These are phyloP conservation scores for Aleurites moluccanus DNA, from an alignment of 441 rosid species.

Conservation along the genomic window DNA sequence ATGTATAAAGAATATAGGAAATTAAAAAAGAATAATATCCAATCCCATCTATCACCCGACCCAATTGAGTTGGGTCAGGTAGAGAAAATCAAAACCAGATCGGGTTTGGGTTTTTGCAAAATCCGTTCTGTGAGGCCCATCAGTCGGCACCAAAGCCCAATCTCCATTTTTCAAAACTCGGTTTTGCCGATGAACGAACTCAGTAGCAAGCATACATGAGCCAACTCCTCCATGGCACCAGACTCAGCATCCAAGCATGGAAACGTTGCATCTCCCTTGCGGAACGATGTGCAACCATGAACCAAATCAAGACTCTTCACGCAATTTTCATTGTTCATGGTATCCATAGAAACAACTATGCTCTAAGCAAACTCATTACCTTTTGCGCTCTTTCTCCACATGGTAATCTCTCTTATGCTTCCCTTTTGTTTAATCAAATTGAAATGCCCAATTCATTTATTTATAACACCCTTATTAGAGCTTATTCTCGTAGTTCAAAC, in stretches of 20 bases:
- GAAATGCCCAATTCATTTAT: slow-evolving; percentile 35
- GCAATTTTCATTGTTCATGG: slow-evolving; percentile 43
- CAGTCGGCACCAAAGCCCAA: too few relatives aligned
- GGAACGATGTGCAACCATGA: slow-evolving; percentile 33
- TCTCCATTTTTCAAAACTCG: too few relatives aligned
- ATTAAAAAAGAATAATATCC: too few relatives aligned
- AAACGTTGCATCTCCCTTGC: slow-evolving; percentile 37
- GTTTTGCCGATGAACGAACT: too few relatives aligned
- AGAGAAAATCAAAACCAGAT: too few relatives aligned
- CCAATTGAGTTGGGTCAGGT: too few relatives aligned
- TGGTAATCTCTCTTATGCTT: slow-evolving; percentile 42
- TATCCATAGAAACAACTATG: slow-evolving; percentile 37
- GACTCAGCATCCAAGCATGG: slow-evolving; percentile 32
- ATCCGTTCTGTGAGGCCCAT: too few relatives aligned
- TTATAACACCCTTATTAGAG: slow-evolving; percentile 51
- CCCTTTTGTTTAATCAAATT: slow-evolving; percentile 38
- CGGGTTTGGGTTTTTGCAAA: too few relatives aligned
- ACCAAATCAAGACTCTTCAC: slow-evolving; percentile 44
- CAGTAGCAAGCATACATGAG: slow-evolving; percentile 6
- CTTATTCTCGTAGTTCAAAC: slow-evolving; percentile 37
- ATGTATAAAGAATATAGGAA: too few relatives aligned
- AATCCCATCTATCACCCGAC: too few relatives aligned
- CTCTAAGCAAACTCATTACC: slow-evolving; percentile 50
- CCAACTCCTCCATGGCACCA: slow-evolving; percentile 14
- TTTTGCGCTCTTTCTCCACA: slow-evolving; percentile 32